Conservation (phyloP, 2,329 filamentous ascomycete species). For the Pseudocercospora eumusae region DNA sequence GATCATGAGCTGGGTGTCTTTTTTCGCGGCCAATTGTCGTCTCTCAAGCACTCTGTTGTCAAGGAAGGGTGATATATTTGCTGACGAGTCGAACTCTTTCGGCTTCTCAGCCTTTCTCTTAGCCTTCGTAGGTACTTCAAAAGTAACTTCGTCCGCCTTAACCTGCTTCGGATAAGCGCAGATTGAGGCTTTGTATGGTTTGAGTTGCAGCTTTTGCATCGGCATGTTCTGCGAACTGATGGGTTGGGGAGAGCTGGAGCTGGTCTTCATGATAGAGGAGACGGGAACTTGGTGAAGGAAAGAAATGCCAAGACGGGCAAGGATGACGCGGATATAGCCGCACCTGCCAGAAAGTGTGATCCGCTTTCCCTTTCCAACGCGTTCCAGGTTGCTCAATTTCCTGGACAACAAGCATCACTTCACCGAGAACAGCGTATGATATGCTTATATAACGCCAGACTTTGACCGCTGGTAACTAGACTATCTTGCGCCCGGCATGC, state of each 20-base stretch:
- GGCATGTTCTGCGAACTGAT: not conserved
- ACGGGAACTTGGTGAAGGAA: too few relatives aligned
- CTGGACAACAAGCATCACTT: not conserved
- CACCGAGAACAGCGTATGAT: not conserved
- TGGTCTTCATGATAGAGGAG: not conserved
- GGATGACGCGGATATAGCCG: not conserved
- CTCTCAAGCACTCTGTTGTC: constrained; percentile 14
- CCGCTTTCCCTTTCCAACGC: not conserved
- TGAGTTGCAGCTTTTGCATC: not conserved
- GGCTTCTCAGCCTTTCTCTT: constrained; percentile 12
- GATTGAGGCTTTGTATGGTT: not conserved
- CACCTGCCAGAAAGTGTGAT: not conserved
- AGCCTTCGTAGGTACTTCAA: constrained; percentile 12
- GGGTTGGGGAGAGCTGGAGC: not conserved
- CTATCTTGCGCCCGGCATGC: constrained; percentile 16
- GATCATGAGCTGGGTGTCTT: not conserved
- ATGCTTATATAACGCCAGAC: not conserved
- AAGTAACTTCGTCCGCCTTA: constrained; percentile 4
- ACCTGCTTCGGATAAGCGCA: not conserved
- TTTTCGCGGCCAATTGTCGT: constrained; percentile 3
- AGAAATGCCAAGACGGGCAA: not conserved
- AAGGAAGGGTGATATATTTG: constrained; percentile 12
- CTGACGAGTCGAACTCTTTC: constrained; percentile 19
- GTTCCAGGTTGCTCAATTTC: not conserved
- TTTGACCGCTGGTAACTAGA: not conserved